These are phyloP conservation scores for Huiozyma naganishii DNA, from an alignment of 805 yeast genomes.

Conservation along the genomic window DNA sequence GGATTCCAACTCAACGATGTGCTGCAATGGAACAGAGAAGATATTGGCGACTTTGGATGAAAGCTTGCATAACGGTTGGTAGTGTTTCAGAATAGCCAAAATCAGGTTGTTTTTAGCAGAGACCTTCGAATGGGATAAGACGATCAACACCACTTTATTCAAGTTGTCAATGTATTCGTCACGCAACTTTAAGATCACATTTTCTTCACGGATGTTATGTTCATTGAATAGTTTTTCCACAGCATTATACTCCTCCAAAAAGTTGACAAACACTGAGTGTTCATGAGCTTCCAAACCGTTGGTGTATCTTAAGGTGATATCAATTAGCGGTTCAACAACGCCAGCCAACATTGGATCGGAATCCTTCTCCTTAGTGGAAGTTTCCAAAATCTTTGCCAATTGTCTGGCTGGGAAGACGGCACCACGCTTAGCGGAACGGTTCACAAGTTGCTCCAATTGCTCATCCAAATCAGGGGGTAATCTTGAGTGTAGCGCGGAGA, in stretches of 20 bases:
- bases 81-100: constrained; percentile 71
- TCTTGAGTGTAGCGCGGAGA: constrained; percentile 88
- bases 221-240: constrained; percentile 76
- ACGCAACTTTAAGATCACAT: constrained; percentile 75
- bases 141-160: constrained; percentile 56
- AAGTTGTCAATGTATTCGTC: constrained; percentile 77
- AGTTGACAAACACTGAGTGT: constrained; percentile 55
- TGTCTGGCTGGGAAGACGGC: constrained; percentile 93
- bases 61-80: constrained; percentile 68
- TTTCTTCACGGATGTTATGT: constrained; percentile 71
- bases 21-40: constrained; percentile 62
- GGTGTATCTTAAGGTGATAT: constrained; percentile 57
- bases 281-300: constrained; percentile 81
- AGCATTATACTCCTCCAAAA: constrained; percentile 62
- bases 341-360: constrained; percentile 43
- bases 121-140: constrained; percentile 85
- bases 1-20: constrained; percentile 78
- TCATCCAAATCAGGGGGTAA: constrained; percentile 70
- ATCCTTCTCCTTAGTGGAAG: constrained; percentile 38
- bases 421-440: constrained; percentile 50
- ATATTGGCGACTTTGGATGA: constrained; percentile 57
- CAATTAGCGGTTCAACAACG: constrained; percentile 62
- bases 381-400: constrained; percentile 59
- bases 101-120: constrained; percentile 87
- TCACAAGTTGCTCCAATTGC: constrained; percentile 51